phyloP scores from a whole-genome alignment of 2,329 filamentous ascomycete genomes.

The Tolypocladium ophioglossoides region DNA sequence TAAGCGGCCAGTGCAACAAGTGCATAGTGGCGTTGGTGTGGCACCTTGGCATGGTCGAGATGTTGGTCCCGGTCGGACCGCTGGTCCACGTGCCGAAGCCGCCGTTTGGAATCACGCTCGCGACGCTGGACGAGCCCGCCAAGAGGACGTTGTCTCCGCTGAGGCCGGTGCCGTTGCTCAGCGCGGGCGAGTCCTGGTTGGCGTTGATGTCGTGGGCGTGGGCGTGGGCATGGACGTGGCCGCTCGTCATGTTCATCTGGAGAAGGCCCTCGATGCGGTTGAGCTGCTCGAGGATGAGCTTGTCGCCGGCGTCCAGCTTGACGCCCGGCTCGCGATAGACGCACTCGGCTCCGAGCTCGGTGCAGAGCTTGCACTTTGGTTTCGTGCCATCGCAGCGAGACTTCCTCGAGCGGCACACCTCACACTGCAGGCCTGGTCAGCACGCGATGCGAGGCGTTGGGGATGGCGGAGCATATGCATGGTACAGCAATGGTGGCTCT shows the following conservation, averaged over 20 bases:
- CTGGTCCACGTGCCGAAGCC: constrained; percentile 65
- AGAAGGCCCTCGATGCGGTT: constrained; percentile 68
- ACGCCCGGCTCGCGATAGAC: constrained; percentile 78
- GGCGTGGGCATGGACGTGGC: too few relatives aligned
- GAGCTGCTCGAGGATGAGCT: constrained; percentile 71
- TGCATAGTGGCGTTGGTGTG: constrained; percentile 75
- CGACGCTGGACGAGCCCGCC: constrained; percentile 32
- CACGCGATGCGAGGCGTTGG: not conserved
- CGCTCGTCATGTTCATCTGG: constrained; percentile 55
- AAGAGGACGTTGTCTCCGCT: constrained; percentile 45
- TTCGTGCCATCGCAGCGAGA: constrained; percentile 70
- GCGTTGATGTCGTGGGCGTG: constrained; percentile 39
- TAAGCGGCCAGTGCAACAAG: constrained; percentile 70
- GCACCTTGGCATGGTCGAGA: constrained; percentile 77
- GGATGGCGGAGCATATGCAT: not conserved
- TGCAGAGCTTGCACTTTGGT: constrained; percentile 77
- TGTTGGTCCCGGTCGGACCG: constrained; percentile 45
- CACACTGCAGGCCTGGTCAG: constrained; percentile 43
- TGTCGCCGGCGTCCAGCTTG: constrained; percentile 79
- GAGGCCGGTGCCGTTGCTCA: constrained; percentile 52
- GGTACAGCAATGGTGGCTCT: constrained; percentile 55
- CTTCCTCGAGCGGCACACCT: constrained; percentile 71
- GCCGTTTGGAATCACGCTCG: constrained; percentile 47
- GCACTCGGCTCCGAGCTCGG: constrained; percentile 72
- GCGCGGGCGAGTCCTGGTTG: constrained; percentile 51